Evolutionary conservation across 208 protist genomes (phyloP), one percentile per base, ranked within the genome.

Genomic region (Acanthamoeba polyphaga): DNA sequence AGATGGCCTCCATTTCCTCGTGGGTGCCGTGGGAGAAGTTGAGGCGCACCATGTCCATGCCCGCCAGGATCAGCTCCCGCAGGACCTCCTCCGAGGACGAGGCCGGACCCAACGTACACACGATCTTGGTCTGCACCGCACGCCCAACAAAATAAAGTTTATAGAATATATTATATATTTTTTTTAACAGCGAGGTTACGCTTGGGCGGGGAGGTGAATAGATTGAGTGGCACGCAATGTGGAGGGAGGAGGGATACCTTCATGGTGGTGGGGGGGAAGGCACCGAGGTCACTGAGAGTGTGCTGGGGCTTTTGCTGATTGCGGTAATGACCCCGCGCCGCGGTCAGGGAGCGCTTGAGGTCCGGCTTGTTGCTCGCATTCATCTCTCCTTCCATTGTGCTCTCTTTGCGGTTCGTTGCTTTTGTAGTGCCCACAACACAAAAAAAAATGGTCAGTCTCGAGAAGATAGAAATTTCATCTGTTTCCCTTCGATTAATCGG

Each of bases 1-100:
- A 94, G 78, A 95, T 34, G 74, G 12, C 34, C 32, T 22, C 29
- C 74, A 91, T 82, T 24, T 94, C 58, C 34, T 92, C 87, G 88
- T 95, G 94, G 27, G 51, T 87, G 13, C 94, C 94, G 49, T 95
- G 94, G 55, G 88, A 95, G 64, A 95, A 95, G 72, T 95, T 95
- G 74, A 95, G 72, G 29, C 94, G 80, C 55, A 95, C 94, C 38
- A 95, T 85, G 88, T 94, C 88, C 94, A 95, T 95, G 29, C 94
- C 94, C 3, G 87, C 94, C 29, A 62, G 15, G 4, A 95, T 94
- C 19, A 95, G 27, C 55, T 84, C 87, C 12, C 60, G 38, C 70
- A 95, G 49, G 60, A 87, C 89, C 55, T 88, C 10, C 64, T 92
- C 94, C 4, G 94, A 89, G 2, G 84, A 95, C 49, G 94, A 94